Evolutionary conservation across 129 eudicot genomes (phyloP), one percentile per base, ranked within the genome.

Genomic region (Centaurea solstitialis): DNA sequence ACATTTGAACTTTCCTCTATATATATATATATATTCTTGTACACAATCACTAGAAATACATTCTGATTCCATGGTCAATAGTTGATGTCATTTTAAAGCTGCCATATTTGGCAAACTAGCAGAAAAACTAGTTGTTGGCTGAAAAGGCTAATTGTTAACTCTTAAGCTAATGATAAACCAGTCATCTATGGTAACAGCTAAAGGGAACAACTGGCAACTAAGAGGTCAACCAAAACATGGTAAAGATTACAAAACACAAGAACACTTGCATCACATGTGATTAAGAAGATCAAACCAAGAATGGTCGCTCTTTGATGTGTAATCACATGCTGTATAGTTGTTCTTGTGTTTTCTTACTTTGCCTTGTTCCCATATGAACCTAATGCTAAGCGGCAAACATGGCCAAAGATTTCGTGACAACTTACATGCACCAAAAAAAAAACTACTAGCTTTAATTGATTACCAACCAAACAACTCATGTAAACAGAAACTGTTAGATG

Each of bases 391-490:
- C n/a, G n/a, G n/a, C n/a, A n/a, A n/a, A n/a, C n/a, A n/a, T n/a
- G n/a, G n/a, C n/a, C n/a, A n/a, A n/a, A n/a, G n/a, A n/a, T n/a
- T n/a, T n/a, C n/a, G n/a, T n/a, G n/a, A n/a, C n/a, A n/a, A n/a
- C n/a, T n/a, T n/a, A n/a, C n/a, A n/a, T 17, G 64, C 64, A 53
- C 8, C 72, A n/a, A n/a, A n/a, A n/a, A 35, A 35, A 28, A 75
- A 57, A 59, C 70, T 33, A 18, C 71, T 38, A 20, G 0, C 41
- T n/a, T 24, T 65, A 18, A 28, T 57, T 72, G 18, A 50, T 59
- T 53, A 24, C 65, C 81, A 66, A 24, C 65, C 81, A 66, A 77
- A 77, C 28, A 12, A 62, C 73, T 62, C 38, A 45, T 8, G 59
- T 70, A 47, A 17, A 59, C 20, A 38, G 22, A 50, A 3, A 64